A percentile compares a stretch with the other conserved stretches of the same genome.
Conservation (phyloP, 768 basidiomycete genomes). For the Lyophyllum atratum region DNA sequence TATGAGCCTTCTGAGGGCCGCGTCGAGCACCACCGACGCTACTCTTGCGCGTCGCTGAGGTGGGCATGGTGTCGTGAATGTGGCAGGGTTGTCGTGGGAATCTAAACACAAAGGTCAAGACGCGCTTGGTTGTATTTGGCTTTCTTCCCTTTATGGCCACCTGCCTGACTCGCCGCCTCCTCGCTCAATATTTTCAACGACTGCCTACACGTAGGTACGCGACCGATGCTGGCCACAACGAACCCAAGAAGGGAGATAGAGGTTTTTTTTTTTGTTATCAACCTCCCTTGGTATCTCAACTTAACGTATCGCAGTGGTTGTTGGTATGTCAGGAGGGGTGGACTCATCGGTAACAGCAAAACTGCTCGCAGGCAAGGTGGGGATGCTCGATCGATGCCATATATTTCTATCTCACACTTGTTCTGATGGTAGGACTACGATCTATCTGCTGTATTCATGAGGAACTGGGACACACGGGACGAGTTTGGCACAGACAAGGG, state of each 20-base stretch:
- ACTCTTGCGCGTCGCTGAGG: constrained; percentile 48
- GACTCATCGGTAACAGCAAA: constrained; percentile 91
- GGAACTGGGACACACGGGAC: constrained; percentile 92
- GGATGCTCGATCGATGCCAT: constrained; percentile 7
- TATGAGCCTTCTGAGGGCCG: constrained; percentile 63
- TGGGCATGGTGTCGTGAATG: constrained; percentile 34
- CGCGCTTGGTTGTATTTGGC: constrained; percentile 22
- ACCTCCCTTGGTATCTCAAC: neutral
- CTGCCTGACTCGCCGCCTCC: constrained; percentile 1
- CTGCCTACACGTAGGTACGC: constrained; percentile 11
- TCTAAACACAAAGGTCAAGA: constrained; percentile 7
- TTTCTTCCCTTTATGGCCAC: constrained; percentile 16
- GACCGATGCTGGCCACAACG: constrained; percentile 5
- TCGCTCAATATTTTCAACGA: constrained; percentile 18
- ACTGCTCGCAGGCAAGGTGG: constrained; percentile 68
- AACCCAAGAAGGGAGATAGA: constrained; percentile 32
- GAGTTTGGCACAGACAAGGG: constrained; percentile 78
- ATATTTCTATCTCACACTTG: neutral
- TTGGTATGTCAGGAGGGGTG: constrained; percentile 95
- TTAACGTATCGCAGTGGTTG: constrained; percentile 58
- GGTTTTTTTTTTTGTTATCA: constrained; percentile 17
- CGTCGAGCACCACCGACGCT: constrained; percentile 49
- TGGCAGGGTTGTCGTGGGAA: constrained; percentile 10
- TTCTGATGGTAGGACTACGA: constrained; percentile 63
- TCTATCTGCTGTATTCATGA: constrained; percentile 90